Evolutionary conservation across 768 basidiomycete genomes (phyloP), one percentile per base, ranked within the genome.

Genomic region (Boletus subparvulus): DNA sequence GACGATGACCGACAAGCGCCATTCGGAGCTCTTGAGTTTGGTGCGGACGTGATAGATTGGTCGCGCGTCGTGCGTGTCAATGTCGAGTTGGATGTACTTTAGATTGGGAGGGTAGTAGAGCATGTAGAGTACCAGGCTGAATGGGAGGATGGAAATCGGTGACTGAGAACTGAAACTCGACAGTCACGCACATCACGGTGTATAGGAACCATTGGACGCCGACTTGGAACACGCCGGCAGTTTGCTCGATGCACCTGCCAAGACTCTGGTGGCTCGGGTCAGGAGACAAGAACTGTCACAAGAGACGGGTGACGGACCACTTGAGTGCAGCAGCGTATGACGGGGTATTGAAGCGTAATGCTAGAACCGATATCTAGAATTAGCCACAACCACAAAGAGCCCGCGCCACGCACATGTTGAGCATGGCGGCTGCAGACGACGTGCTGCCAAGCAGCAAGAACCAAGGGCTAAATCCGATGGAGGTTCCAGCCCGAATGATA

Each of bases 381-480:
- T 3, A 51, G 24, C 26, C 37, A 30, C 17, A 10, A 17, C 4
- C 7, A 28, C 47, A 32, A 7, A 47, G 33, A 39, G 24, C 6
- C 3, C 4, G 24, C 7, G 12, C 6, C 14, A 55, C 83, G 50
- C 62, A 90, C 85, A 96, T 85, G 69, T 97, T 97, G 47, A 95
- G 75, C 82, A 94, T 82, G 1, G 82, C 90, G 0, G 91, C 86
- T 3, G 91, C 88, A 13, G 86, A 83, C 16, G 90, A 90, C 0
- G 90, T 92, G 59, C 87, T 87, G 8, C 97, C 97, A 0, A 98
- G 83, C 7, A 98, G 77, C 35, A 98, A 75, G 66, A 91, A 98
- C 82, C 90, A 87, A 17, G 95, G 93, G 59, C 90, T 94, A 60
- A 98, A 85, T 0, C 97, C 97, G 62, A 95, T 87, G 0, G 90